Evolutionary conservation across 2,329 filamentous ascomycete species (phyloP), one percentile per base, ranked within the genome.

Genomic region (Curvularia hawaiiensis): DNA sequence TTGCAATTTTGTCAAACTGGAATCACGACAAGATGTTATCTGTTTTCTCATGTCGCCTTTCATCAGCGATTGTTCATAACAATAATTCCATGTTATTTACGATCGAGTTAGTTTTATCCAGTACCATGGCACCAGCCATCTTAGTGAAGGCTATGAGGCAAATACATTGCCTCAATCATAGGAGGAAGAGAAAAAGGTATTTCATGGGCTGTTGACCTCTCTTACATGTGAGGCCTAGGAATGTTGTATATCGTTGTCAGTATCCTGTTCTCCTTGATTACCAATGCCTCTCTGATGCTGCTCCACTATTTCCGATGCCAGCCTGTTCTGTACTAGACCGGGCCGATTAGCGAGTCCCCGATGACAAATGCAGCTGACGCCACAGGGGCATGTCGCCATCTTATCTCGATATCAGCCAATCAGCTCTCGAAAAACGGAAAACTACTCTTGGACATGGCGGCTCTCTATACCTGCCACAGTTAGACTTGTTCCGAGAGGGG

Each of bases 321-420:
- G 18, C 7, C n/a, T 33, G 6, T 24, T 11, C 2, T 33, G 12
- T 11, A n/a, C 45, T 35, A 20, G n/a, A 22, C 11, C 45, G 28
- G 30, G 30, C 24, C 18, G 45, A 20, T 33, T 33, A 47, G 10
- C 4, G 20, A 3, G 12, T 9, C 28, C n/a, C 11, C 24, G 28
- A 31, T 61, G 45, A 18, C 52, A 49, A 50, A 50, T 50, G 45
- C 22, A 9, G 20, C 26, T 54, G 20, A 54, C 30, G 46, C 44
- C 38, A 50, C 41, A 44, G 11, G 39, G 30, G 30, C 11, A 9
- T 12, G 30, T 5, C 16, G 30, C 30, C 7, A 31, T 22, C 6
- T n/a, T n/a, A 33, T 20, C 4, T 16, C 40, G 4, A 26, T 3
- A 24, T 1, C 10, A 5, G 14, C 40, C 40, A 22, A 24, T 14